Evolutionary conservation across 2,329 filamentous ascomycete species (phyloP), one percentile per base, ranked within the genome.

Genomic region (Aureobasidium lini): DNA sequence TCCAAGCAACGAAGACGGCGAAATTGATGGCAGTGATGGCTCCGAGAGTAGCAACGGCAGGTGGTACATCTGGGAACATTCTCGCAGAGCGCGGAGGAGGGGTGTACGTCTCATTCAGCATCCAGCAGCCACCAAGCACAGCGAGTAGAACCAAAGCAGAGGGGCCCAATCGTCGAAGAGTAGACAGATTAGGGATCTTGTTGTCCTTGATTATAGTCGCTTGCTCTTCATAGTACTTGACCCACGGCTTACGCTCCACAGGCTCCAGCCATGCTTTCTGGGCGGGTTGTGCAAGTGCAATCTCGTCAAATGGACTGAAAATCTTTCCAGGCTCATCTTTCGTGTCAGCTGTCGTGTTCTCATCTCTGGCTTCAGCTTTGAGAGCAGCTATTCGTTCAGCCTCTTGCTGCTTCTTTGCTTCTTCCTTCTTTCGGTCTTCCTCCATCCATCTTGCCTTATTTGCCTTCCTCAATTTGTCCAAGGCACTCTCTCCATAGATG

Each of bases 41-140:
- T 36, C 78, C 75, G n/a, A 90, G 75, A 2, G 89, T 90, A 11
- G 84, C 84, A 2, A 81, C 77, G 13, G 85, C 79, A 2, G 85
- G 82, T 1, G 85, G 81, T 1, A 86, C 72, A 42, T 85, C 81
- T 1, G 83, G 83, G 68, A 81, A 83, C 39, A 88, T 65, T 50
- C 87, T 76, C 28, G 79, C 76, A 60, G 77, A 68, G 4, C 66
- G 66, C 32, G 75, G 69, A 65, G 75, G 74, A 10, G 79, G 78
- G 6, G 82, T 80, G 60, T 79, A 83, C 57, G 72, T 76, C 59
- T 77, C 69, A 11, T 78, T 71, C 42, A 80, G 75, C 29, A 68
- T 73, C 16, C 79, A 63, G 16, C 57, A 60, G 11, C 31, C 57
- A 44, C 40, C 48, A 11, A 54, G 37, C 4, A 69, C 63, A 7